These are phyloP conservation scores for Fragilaria radians DNA, from an alignment of 108 stramenopile species.

Conservation along the genomic window DNA sequence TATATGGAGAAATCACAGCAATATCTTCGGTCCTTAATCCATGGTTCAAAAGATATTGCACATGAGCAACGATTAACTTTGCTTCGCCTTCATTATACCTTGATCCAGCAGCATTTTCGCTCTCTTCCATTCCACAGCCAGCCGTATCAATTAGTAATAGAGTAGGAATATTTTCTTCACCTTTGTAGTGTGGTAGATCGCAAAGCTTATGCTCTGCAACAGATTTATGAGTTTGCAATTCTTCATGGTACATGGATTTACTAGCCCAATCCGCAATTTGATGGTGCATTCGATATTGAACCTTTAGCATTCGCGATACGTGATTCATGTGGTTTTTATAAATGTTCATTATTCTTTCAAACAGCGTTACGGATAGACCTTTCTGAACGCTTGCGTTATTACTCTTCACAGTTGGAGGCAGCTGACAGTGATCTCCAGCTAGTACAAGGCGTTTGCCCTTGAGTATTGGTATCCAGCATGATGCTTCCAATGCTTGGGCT, in stretches of 20 bases:
- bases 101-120: conserved; percentile 58
- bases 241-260: conserved; percentile 77
- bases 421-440: conserved; percentile 96
- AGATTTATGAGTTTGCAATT: conserved; percentile 54
- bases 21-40: conserved; percentile 78
- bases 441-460: conserved; percentile 78
- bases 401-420: conserved; percentile 91
- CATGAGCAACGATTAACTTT: conserved; percentile 61
- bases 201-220: conserved; percentile 41
- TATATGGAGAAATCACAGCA: conserved; percentile 97
- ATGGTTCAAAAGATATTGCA: conserved; percentile 48
- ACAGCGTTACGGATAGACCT: conserved; percentile 85
- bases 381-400: conserved; percentile 34
- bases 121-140: conserved; percentile 89
- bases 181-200: conserved; percentile 25
- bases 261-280: conserved; percentile 92
- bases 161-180: conserved; percentile 6
- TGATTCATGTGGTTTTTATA: conserved; percentile 29
- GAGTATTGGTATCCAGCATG: conserved; percentile 92
- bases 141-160: conserved; percentile 91
- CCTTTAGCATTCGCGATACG: conserved; percentile 74
- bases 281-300: conserved; percentile 97
- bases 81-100: conserved; percentile 84
- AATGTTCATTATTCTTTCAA: conserved; percentile 86
- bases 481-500: conserved; percentile 94